Base-by-base conservation (phyloP, 1,139 yeast genomes). In the Debaryomycetaceae sp. region DNA sequence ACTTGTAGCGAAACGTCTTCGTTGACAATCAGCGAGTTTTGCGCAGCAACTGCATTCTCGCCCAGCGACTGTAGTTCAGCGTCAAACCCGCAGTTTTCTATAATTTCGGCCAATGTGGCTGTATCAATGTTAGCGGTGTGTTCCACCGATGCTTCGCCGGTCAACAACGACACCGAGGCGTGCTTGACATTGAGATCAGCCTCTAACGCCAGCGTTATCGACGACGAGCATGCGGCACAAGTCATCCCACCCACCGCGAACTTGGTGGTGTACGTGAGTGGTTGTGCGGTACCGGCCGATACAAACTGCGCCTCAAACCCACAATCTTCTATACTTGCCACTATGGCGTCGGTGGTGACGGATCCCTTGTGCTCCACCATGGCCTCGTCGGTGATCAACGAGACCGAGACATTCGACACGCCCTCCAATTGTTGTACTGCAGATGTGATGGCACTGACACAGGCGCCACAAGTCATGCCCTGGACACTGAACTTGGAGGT, bases 71-170 rank as follows among this genome's bases (percentile, higher is more conserved):
- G 27, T 4, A 68, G 34, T 4, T 40, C 43, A 4, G 79, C 79
- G 25, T 78, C 89, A 45, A 84, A 84, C 6, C 95, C 95, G 43
- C 83, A 75, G 43, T 81, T 82, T 41, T 85, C 93, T 12, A 88
- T 68, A 5, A 68, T 53, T 16, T 65, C 70, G 19, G 16, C 16
- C 6, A 82, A 54, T 6, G 42, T 51, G 2, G 58, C 62, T 0
- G 65, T 38, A 1, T 63, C 34, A 1, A 69, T 46, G 1, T 40
- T 28, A 1, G 40, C 34, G 20, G 58, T 56, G 48, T 75, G 88
- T 3, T 46, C 46, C 8, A 86, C 71, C 12, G 57, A 51, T 1
- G 88, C 95, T 34, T 77, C 77, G 46, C 82, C 89, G 0, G 95
- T 85, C 16, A 83, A 64, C 17, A 84, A 63, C 1, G 94, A 81